phyloP scores from a whole-genome alignment of 768 basidiomycete genomes.

The Mycena haematopus region DNA sequence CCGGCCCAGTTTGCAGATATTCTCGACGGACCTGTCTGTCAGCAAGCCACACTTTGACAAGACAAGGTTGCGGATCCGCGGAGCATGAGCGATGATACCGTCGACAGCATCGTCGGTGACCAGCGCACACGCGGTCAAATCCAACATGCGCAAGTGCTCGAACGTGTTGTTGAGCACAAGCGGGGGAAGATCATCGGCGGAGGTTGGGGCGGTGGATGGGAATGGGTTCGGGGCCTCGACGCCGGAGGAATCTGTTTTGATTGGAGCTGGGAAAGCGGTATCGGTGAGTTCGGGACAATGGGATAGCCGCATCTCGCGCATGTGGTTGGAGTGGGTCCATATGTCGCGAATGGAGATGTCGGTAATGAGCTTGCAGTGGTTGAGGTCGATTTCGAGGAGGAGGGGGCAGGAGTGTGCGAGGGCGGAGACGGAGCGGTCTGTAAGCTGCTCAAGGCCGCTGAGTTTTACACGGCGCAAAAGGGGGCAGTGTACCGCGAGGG shows the following conservation, averaged over 20 bases:
- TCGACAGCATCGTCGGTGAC: conserved; percentile 87
- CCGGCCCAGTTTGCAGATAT: conserved; percentile 87
- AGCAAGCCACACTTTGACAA: conserved; percentile 83
- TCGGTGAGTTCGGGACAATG: conserved; percentile 82
- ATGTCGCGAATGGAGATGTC: conserved; percentile 82
- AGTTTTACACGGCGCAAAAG: conserved; percentile 91
- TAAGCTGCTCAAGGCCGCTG: conserved; percentile 74
- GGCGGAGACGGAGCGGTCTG: conserved; percentile 76
- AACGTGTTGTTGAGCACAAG: conserved; percentile 69
- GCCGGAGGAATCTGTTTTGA: conserved; percentile 43
- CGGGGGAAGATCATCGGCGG: conserved; percentile 60
- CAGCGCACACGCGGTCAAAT: conserved; percentile 83
- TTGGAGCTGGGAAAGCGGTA: conserved; percentile 81
- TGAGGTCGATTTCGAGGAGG: conserved; percentile 93
- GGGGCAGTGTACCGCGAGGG: conserved; percentile 76
- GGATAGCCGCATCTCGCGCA: conserved; percentile 91
- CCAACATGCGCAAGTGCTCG: conserved; percentile 91
- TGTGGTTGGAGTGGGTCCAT: conserved; percentile 78
- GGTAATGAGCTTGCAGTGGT: conserved; percentile 79
- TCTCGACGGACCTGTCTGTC: conserved; percentile 83
- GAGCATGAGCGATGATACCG: conserved; percentile 80
- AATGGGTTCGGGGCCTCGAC: conserved; percentile 50
- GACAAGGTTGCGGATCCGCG: conserved; percentile 85
- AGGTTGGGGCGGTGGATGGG: conserved; percentile 36
- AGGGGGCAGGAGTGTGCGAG: conserved; percentile 83